Percentiles rank a stretch among this genome's conserved stretches.
These are phyloP conservation scores for Deakozyma indianensis DNA, from an alignment of 805 yeast genomes.

Conservation along the genomic window DNA sequence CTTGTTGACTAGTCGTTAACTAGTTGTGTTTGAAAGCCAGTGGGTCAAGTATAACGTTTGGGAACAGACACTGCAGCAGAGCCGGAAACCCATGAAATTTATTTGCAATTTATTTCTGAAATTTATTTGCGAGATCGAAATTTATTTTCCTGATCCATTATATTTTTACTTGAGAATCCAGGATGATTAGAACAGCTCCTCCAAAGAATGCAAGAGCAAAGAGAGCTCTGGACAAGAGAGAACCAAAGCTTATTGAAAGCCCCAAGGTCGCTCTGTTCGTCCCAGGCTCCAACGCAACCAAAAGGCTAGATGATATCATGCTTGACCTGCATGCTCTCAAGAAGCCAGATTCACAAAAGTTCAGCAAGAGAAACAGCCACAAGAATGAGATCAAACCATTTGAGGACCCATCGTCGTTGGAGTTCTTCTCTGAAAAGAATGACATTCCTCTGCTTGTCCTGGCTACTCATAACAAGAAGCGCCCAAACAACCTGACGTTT, in stretches of 20 bases:
- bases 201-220: slow-evolving; percentile 94
- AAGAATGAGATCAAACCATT: slow-evolving; percentile 87
- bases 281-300: slow-evolving; percentile 74
- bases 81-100: no score
- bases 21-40: no score
- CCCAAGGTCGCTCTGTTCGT: slow-evolving; percentile 80
- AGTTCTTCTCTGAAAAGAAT: slow-evolving; percentile 90
- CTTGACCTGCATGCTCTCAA: slow-evolving; percentile 80
- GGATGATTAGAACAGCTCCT: slow-evolving; percentile 34
- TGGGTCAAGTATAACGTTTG: no score
- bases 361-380: slow-evolving; percentile 32
- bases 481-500: slow-evolving; percentile 84
- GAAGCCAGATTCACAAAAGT: slow-evolving; percentile 80
- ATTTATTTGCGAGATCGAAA: no score
- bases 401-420: slow-evolving; percentile 74
- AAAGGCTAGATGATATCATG: slow-evolving; percentile 74
- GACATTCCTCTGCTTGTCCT: slow-evolving; percentile 77
- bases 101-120: no score
- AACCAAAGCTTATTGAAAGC: slow-evolving; percentile 80
- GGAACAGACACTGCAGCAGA: no score
- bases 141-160: no score
- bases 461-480: slow-evolving; percentile 69
- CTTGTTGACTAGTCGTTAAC: no score
- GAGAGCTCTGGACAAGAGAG: slow-evolving; percentile 81
- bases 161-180: no score